Evolutionary conservation across 2,329 filamentous ascomycete species (phyloP).

Genomic region (Neurospora sp.): DNA sequence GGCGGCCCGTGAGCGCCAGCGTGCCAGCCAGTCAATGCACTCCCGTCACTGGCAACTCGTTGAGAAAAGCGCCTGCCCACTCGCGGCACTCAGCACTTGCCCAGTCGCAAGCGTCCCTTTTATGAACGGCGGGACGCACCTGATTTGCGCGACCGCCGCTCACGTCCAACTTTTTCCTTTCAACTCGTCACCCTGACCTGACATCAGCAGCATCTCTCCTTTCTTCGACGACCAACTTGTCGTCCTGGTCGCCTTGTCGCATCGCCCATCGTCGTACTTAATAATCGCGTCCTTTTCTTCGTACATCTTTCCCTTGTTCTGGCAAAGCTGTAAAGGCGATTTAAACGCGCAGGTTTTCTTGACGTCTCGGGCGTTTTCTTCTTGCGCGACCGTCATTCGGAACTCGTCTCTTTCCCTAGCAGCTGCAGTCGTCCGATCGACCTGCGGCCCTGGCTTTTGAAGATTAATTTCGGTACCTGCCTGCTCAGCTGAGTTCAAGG

Average conservation of each 20-base stretch:
- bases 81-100: not conserved
- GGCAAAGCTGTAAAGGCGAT: not conserved
- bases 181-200: not conserved
- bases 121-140: not conserved
- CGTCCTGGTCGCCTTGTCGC: not conserved
- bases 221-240: not conserved
- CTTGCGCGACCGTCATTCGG: not conserved
- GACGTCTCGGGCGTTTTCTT: not conserved
- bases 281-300: not conserved
- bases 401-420: not conserved
- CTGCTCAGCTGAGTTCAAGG: not conserved
- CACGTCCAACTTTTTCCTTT: not conserved
- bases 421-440: not conserved
- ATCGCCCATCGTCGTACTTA: not conserved
- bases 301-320: not conserved
- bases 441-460: not conserved
- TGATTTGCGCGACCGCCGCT: not conserved
- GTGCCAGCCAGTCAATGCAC: not conserved
- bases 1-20: not conserved
- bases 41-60: not conserved
- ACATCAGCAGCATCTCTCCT: not conserved
- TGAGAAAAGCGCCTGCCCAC: not conserved
- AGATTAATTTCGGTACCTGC: not conserved
- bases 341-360: not conserved
- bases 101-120: not conserved